Evolutionary conservation across 768 basidiomycete species (phyloP).

Genomic region (Podaxis mareebaensis): DNA sequence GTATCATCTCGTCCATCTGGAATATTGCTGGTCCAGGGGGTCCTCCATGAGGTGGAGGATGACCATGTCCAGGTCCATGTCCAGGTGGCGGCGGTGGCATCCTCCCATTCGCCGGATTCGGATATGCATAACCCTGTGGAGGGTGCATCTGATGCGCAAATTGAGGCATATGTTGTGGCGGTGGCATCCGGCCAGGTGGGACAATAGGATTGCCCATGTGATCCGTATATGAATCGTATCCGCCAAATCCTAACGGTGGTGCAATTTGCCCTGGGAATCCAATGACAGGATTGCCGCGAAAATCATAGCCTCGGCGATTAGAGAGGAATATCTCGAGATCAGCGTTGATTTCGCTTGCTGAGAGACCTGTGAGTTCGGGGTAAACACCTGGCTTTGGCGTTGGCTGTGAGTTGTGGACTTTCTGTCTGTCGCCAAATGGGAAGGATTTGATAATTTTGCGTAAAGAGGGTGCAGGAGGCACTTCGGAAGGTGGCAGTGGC

Average conservation of each 20-base stretch:
- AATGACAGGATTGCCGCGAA: conserved; percentile 8
- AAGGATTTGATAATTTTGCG: conserved; percentile 66
- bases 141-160: conserved; percentile 12
- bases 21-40: conserved; percentile 7
- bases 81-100: conserved; percentile 10
- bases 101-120: conserved; percentile 2
- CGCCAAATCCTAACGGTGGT: conserved; percentile 3
- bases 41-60: conserved; percentile 8
- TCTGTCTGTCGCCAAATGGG: conserved; percentile 39
- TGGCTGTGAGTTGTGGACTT: conserved; percentile 22
- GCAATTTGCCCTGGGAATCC: conserved; percentile 10
- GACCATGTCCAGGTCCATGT: conserved; percentile 9
- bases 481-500: conserved; percentile 51
- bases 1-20: conserved; percentile 18
- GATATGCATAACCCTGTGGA: conserved; percentile 6
- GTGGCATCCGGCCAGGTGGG: conserved; percentile 16
- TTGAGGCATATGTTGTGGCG: conserved; percentile 13
- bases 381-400: conserved; percentile 33
- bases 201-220: conserved; percentile 13
- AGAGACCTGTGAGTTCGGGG: conserved; percentile 49
- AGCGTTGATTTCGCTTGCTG: conserved; percentile 45
- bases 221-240: conserved; percentile 11
- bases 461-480: conserved; percentile 53
- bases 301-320: conserved; percentile 30
- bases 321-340: conserved; percentile 60